Evolutionary conservation across 2,329 filamentous ascomycete species (phyloP).

Genomic region (Cladosporium sphaerospermum): DNA sequence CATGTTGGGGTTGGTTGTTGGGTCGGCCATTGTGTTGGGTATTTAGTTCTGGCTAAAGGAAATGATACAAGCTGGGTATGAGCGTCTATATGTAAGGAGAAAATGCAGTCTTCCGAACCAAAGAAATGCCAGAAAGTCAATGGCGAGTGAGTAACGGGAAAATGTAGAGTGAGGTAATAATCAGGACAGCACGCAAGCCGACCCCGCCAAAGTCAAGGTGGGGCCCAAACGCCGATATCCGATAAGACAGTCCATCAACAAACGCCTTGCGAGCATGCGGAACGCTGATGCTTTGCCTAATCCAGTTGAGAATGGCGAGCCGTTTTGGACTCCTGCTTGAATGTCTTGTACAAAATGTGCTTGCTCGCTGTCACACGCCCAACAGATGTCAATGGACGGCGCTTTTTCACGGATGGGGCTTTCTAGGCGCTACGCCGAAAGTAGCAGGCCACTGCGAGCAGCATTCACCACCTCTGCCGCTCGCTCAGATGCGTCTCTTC

Average conservation of each 20-base stretch:
- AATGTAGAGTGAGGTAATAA: background rate
- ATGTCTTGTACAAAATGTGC: too few relatives aligned
- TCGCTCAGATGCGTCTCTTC: slow-evolving; percentile 29
- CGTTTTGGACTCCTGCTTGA: background rate
- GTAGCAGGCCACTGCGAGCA: background rate
- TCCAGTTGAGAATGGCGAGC: background rate
- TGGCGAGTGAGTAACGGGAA: background rate
- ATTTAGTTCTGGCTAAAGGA: too few relatives aligned
- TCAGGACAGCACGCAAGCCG: slow-evolving; percentile 5
- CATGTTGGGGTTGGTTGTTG: slow-evolving; percentile 17
- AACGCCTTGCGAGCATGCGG: background rate
- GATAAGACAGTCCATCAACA: too few relatives aligned
- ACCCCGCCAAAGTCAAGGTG: background rate
- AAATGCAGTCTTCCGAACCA: background rate
- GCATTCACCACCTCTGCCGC: background rate
- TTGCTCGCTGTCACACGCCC: too few relatives aligned
- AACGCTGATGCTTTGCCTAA: background rate
- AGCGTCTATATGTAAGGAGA: background rate
- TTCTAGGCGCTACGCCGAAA: background rate
- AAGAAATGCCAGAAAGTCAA: background rate
- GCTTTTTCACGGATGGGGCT: too few relatives aligned
- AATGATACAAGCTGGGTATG: background rate
- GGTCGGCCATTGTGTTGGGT: background rate
- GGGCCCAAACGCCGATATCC: background rate
- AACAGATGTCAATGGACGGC: too few relatives aligned